Percentiles rank a stretch among this genome's conserved stretches.
phyloP scores from a whole-genome alignment of 148 eudicot genomes.

The Arctostaphylos glauca region DNA sequence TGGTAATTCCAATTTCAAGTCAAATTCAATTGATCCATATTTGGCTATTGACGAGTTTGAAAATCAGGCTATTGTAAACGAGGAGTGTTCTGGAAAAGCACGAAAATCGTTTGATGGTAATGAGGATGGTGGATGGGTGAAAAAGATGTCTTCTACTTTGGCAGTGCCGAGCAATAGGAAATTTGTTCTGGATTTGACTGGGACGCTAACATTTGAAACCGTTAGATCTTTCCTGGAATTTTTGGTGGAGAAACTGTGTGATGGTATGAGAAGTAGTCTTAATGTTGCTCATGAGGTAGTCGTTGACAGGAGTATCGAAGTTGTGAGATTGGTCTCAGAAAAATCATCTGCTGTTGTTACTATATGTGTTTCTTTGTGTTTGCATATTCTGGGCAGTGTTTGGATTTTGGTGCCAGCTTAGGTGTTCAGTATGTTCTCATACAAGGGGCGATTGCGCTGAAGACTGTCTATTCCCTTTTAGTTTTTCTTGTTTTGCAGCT shows the following conservation, averaged over 20 bases:
- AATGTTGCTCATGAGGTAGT: constrained; percentile 43
- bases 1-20: constrained; percentile 21
- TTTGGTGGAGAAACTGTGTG: constrained; percentile 43
- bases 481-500: neutral
- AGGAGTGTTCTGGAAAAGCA: constrained; percentile 5
- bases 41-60: constrained; percentile 21
- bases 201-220: constrained; percentile 70
- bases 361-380: constrained; percentile 64
- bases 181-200: constrained; percentile 72
- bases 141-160: constrained; percentile 57
- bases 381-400: constrained; percentile 60
- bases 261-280: constrained; percentile 39
- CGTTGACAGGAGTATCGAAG: constrained; percentile 47
- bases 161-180: constrained; percentile 71
- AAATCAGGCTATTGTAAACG: constrained; percentile 16
- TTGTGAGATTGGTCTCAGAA: constrained; percentile 43
- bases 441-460: neutral
- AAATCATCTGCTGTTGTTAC: constrained; percentile 57
- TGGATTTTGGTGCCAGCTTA: constrained; percentile 61
- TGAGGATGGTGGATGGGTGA: constrained; percentile 41
- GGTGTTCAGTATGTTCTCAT: constrained; percentile 1
- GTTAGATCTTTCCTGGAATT: constrained; percentile 65
- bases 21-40: constrained; percentile 20
- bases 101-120: constrained; percentile 25
- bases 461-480: neutral